Evolutionary conservation across 768 basidiomycete genomes (phyloP).

Genomic region (Pholiota microspora): DNA sequence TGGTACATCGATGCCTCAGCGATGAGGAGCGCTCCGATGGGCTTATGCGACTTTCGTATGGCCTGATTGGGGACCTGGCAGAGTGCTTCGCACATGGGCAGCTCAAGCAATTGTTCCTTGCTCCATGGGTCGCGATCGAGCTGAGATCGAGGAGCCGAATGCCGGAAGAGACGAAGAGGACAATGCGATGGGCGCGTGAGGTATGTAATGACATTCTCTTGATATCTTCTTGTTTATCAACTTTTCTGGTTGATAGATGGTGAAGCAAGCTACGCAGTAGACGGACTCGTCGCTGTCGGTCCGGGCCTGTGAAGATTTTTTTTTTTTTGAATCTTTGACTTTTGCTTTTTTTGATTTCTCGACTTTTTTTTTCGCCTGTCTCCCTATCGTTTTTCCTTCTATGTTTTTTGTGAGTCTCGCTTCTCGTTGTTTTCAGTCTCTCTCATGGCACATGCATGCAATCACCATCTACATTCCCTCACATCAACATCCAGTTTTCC

Average conservation of each 20-base stretch:
- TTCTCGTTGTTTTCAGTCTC: no score
- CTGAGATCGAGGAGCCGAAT: conserved; percentile 74
- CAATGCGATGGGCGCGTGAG: conserved; percentile 92
- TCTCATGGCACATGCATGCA: conserved; percentile 44
- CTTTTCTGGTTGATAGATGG: conserved; percentile 48
- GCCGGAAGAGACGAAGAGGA: conserved; percentile 80
- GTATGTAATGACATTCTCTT: conserved; percentile 37
- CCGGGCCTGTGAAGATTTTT: conserved; percentile 13
- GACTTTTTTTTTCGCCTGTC: conserved; percentile 4
- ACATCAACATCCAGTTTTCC: conserved; percentile 3
- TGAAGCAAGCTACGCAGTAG: conserved; percentile 78
- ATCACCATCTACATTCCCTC: conserved; percentile 32
- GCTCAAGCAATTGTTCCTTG: conserved; percentile 74
- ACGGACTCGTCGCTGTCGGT: conserved; percentile 14
- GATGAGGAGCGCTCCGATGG: conserved; percentile 86
- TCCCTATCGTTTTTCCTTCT: conserved; percentile 18
- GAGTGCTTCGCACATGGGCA: conserved; percentile 82
- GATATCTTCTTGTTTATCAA: conserved; percentile 6
- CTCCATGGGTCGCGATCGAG: conserved; percentile 76
- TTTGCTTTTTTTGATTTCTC: no score
- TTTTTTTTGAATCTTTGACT: conserved; percentile 17
- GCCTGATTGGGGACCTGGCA: conserved; percentile 91
- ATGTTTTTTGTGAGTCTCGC: conserved; percentile 26
- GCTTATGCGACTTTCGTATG: conserved; percentile 72
- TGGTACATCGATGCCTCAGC: conserved; percentile 70